Conservation (phyloP, 306 rosid species). For the Cercis canadensis region DNA sequence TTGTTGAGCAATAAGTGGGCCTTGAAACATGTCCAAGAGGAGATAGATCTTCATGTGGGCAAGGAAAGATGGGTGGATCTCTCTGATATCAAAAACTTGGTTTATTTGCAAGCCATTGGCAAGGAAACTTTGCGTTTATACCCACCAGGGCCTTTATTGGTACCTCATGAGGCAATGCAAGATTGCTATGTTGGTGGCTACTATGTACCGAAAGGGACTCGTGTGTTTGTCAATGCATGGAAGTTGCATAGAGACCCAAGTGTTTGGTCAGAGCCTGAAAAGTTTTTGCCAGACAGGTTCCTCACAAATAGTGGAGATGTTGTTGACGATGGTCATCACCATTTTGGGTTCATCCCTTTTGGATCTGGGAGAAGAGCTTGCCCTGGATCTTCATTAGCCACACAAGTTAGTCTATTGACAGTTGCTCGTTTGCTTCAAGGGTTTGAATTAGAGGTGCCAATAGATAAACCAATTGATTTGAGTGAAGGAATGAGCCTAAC, state of each 20-base stretch:
- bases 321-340: constrained; percentile 23
- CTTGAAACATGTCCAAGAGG: constrained; percentile 40
- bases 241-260: constrained; percentile 44
- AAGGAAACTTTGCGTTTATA: constrained; percentile 43
- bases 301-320: constrained; percentile 11
- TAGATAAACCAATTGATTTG: constrained; percentile 28
- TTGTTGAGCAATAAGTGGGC: constrained; percentile 27
- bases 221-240: constrained; percentile 36
- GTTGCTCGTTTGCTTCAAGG: constrained; percentile 46
- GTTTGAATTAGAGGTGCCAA: constrained; percentile 31
- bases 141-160: constrained; percentile 36
- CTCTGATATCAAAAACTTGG: constrained; percentile 35
- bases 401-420: constrained; percentile 33
- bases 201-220: constrained; percentile 33
- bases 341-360: constrained; percentile 45
- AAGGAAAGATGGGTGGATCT: constrained; percentile 35
- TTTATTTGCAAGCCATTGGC: constrained; percentile 47
- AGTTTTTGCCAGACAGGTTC: constrained; percentile 39
- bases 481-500: constrained; percentile 31
- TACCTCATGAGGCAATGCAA: constrained; percentile 37
- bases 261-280: constrained; percentile 33
- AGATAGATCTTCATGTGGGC: constrained; percentile 32
- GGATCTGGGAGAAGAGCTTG: constrained; percentile 40
- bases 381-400: constrained; percentile 35
- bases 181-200: constrained; percentile 29